Evolutionary conservation across 345 rosid genomes (phyloP), one percentile per base, ranked within the genome.

Genomic region (Syzygium aqueum): DNA sequence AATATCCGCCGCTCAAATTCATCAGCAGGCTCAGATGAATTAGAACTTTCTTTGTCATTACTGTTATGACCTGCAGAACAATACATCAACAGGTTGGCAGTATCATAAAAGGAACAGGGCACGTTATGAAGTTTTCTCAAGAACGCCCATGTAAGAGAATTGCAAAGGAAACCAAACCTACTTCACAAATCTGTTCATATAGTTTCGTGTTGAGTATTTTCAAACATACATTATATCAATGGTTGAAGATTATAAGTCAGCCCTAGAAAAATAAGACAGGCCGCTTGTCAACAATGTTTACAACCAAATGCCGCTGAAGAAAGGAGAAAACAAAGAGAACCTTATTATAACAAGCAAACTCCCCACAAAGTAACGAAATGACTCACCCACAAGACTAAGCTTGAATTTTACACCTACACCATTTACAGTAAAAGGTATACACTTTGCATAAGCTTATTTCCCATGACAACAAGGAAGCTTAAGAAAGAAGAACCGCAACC

Each of bases 1-100:
- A 92, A 92, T 23, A 90, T 88, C 16, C 90, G 90, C 61, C 13
- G 86, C 84, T 90, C 91, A 61, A 91, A 92, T 21, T 86, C 90
- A 46, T 92, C 91, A 16, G 30, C 49, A 14, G 91, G 73, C 88
- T 93, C 94, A 7, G 59, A 57, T 13, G 90, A 86, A 57, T 53
- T 53, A 51, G 88, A 54, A 87, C 17, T 85, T 61, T 51, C 86
- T 30, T 78, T 84, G 40, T 27, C 85, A 80, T 84, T 86, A 53
- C 27, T 21, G 46, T 53, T 86, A 53, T 86, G 61, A 53, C 30
- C 91, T 86, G 52, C 85, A 52, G 30, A 85, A 51, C 53, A 80
- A 78, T 67, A 52, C 53, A 15, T 3, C 9, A 1, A 78, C 3
- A 21, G 53, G 53, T 56, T 16, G 78, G 78, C 53, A 0, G 51